phyloP scores from a whole-genome alignment of 441 rosid species.

The Erodium texanum region DNA sequence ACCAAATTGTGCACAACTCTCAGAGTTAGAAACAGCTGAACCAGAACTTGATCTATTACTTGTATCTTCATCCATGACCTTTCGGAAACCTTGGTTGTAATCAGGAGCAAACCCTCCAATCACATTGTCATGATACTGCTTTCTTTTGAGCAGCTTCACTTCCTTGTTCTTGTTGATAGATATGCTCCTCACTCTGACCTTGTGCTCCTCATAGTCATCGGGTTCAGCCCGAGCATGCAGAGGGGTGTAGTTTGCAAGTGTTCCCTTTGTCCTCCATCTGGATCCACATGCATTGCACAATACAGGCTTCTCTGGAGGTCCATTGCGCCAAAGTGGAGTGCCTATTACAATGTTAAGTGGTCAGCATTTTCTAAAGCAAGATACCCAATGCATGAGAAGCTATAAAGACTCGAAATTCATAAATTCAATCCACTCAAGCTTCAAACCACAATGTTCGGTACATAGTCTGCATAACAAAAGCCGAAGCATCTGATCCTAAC shows the following conservation, averaged over 20 bases:
- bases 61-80: conserved; percentile 63
- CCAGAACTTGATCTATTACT: conserved; percentile 96
- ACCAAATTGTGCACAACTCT: conserved; percentile 85
- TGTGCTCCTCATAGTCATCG: conserved; percentile 57
- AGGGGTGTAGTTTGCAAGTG: conserved; percentile 84
- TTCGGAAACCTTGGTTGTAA: conserved; percentile 43
- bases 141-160: conserved; percentile 56
- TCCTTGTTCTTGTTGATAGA: conserved; percentile 66
- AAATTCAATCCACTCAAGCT: background rate
- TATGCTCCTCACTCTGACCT: conserved; percentile 48
- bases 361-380: conserved; percentile 5
- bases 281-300: conserved; percentile 99
- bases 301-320: conserved; percentile 99
- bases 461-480: background rate
- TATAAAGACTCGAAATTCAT: background rate
- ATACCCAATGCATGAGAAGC: background rate
- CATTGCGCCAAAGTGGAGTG: conserved; percentile 97
- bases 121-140: conserved; percentile 41
- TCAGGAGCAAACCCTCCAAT: conserved; percentile 35
- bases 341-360: conserved; percentile 30
- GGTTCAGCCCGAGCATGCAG: conserved; percentile 79
- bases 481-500: background rate
- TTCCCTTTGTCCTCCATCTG: conserved; percentile 97
- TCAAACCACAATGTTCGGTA: background rate
- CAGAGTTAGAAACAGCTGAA: conserved; percentile 90